Base-by-base conservation (phyloP, 2,329 filamentous ascomycete genomes). In the Scedosporium apiospermum region DNA sequence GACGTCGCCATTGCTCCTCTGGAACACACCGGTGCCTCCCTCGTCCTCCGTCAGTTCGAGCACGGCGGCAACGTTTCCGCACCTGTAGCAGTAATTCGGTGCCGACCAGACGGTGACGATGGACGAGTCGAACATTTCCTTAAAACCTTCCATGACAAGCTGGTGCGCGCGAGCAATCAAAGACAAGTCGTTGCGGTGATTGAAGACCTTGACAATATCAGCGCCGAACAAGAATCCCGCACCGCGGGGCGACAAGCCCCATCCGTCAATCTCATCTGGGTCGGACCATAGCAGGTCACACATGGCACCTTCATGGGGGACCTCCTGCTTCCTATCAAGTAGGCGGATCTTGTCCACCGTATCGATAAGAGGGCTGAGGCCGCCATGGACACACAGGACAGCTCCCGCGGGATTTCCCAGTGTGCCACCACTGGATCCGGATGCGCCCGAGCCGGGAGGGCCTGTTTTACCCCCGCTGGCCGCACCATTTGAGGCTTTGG, bases 71-170 rank as follows among this genome's bases (percentile, higher is more conserved):
- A 99, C 93, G 70, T 98, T 98, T 62, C 93, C 93, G 71, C 93
- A 97, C 66, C 91, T 86, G 77, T 97, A 97, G 77, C 93, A 97
- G 79, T 97, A 97, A 74, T 97, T 97, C 0, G 93, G 93, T 9
- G 93, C 93, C 0, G 90, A 96, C 93, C 95, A 99, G n/a, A 99
- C 95, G 0, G 95, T 99, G 51, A 98, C 95, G 66, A 99, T 97
- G 58, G 88, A 91, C 14, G 87, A 89, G 72, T 96, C 91, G 71
- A 98, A 99, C 93, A 98, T 98, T 74, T 98, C 95, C 77, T 98
- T 98, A 76, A 97, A 99, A 0, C 95, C 95, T 74, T 99, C 95
- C 95, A 98, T 99, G 66, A 99, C 95, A 23, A 99, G 86, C 74
- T 99, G 95, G 72, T 99, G 95, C 1, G 95, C 95, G 62, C 95